A percentile compares a stretch with the other conserved stretches of the same genome.
Evolutionary conservation across 139 green algal genomes (phyloP).

Genomic region (Chlamydomonas schloesseri): DNA sequence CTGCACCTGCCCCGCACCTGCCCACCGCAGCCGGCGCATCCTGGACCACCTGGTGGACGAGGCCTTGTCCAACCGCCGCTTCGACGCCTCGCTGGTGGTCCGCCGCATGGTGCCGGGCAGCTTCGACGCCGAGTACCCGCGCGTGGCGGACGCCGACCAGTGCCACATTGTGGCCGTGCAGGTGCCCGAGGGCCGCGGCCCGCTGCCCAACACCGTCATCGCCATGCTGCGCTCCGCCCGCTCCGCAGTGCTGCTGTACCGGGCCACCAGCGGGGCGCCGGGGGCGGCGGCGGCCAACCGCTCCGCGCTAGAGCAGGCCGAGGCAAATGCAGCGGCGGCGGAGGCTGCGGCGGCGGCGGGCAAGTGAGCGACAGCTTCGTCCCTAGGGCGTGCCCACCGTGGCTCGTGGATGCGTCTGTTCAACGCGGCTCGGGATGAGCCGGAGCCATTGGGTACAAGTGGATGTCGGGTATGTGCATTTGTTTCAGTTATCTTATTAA

Average conservation of each 20-base stretch:
- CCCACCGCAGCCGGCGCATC: constrained; percentile 12
- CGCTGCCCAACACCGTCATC: constrained; percentile 10
- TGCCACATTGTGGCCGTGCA: constrained; percentile 40
- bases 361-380: too few species aligned
- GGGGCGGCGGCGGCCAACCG: too few species aligned
- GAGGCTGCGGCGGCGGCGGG: too few species aligned
- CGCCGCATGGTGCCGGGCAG: constrained; percentile 10
- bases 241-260: constrained; percentile 33
- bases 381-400: too few species aligned
- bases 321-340: too few species aligned
- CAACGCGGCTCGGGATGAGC: too few species aligned
- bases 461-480: too few species aligned
- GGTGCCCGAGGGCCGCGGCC: constrained; percentile 37
- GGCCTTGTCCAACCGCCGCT: constrained; percentile 22
- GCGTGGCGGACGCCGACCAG: constrained; percentile 33
- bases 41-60: constrained; percentile 38
- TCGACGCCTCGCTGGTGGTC: constrained; percentile 20
- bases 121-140: constrained; percentile 19
- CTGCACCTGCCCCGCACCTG: too few species aligned
- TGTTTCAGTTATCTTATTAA: too few species aligned
- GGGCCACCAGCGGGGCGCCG: not conserved
- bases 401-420: too few species aligned
- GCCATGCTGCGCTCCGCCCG: constrained; percentile 10
- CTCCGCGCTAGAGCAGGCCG: too few species aligned
- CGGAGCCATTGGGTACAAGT: too few species aligned